phyloP scores from a whole-genome alignment of 78 protist genomes.

The Cavenderia fasciculata region DNA sequence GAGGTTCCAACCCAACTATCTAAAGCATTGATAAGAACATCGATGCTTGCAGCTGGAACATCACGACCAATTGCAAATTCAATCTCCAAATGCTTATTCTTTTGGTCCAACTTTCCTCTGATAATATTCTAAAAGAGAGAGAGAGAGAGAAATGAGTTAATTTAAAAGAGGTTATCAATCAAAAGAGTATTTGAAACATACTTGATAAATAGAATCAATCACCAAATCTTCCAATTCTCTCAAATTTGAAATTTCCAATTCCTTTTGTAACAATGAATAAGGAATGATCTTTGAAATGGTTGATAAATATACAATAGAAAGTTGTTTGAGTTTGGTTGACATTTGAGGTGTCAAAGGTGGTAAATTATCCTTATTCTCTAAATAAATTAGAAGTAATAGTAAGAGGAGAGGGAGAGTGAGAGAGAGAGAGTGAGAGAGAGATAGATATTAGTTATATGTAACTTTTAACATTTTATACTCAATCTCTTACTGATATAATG shows the following conservation, averaged over 20 bases:
- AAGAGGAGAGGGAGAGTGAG: background rate
- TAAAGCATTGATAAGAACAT: conserved; percentile 21
- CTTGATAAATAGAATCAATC: conserved; percentile 77
- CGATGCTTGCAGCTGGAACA: conserved; percentile 31
- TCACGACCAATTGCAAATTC: conserved; percentile 81
- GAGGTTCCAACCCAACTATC: conserved; percentile 54
- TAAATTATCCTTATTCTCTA: conserved; percentile 47
- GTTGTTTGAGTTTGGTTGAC: conserved; percentile 64
- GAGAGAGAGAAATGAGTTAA: background rate
- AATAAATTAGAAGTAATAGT: background rate
- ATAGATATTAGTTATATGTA: no score
- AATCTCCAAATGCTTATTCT: conserved; percentile 75
- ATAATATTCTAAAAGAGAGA: conserved; percentile 18
- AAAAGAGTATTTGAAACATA: background rate
- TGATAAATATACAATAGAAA: conserved; percentile 78
- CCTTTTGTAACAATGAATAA: conserved; percentile 41
- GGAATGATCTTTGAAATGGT: conserved; percentile 61
- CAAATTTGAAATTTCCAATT: conserved; percentile 51
- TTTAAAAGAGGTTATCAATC: background rate
- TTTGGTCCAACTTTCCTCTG: conserved; percentile 77
- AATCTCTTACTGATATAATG: conserved; percentile 47
- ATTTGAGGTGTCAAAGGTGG: conserved; percentile 65
- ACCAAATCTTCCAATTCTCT: conserved; percentile 81
- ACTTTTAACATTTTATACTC: no score
- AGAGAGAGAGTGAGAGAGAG: no score